Evolutionary conservation across 495 filamentous ascomycete genomes (phyloP).

Genomic region (Pyrenula aspistea): DNA sequence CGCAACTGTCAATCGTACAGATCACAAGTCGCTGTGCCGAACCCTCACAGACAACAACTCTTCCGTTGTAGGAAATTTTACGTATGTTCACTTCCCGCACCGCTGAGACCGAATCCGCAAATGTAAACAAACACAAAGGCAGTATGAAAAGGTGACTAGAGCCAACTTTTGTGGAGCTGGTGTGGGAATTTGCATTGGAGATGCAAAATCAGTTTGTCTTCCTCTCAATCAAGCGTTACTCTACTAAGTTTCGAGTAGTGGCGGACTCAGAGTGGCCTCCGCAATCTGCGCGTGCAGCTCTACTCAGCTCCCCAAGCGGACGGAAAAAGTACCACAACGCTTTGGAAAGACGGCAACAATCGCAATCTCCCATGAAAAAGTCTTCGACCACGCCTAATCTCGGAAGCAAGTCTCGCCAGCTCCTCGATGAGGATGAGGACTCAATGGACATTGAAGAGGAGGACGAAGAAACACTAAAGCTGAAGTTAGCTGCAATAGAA

Average conservation of each 20-base stretch:
- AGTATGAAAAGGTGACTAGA: no score
- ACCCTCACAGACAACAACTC: no score
- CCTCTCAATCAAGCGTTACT: no score
- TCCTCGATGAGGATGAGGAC: slow-evolving; percentile 25
- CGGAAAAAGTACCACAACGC: slow-evolving; percentile 57
- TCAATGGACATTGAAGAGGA: slow-evolving; percentile 55
- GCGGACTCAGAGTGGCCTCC: slow-evolving; percentile 68
- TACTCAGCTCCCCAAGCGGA: slow-evolving; percentile 71
- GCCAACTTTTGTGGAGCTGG: no score
- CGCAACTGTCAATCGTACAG: no score
- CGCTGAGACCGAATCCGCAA: no score
- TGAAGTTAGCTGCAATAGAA: slow-evolving; percentile 77
- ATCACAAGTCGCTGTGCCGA: no score
- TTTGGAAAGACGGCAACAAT: slow-evolving; percentile 47
- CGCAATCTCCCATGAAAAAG: slow-evolving; percentile 51
- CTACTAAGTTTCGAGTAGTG: slow-evolving; percentile 13
- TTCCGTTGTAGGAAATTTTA: no score
- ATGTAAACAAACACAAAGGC: neutral
- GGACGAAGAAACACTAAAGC: slow-evolving; percentile 78
- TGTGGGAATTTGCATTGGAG: no score
- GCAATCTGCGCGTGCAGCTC: slow-evolving; percentile 70
- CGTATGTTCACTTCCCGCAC: no score
- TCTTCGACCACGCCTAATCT: slow-evolving; percentile 28
- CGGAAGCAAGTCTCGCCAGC: slow-evolving; percentile 21
- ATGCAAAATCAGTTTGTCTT: no score